Evolutionary conservation across 345 rosid species (phyloP).

Genomic region (Sapria himalayana): DNA sequence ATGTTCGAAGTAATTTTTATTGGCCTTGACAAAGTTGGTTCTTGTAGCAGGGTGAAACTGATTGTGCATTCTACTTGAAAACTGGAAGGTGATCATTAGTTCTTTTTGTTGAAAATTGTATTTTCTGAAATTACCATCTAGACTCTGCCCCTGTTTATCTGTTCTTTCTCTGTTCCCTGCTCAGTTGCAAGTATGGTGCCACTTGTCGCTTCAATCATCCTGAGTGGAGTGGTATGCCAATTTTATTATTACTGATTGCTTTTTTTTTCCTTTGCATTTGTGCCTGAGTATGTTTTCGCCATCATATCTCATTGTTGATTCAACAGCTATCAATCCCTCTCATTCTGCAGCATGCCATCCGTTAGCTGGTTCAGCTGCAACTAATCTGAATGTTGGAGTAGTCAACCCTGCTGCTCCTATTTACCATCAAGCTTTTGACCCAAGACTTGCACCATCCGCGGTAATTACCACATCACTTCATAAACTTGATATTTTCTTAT

Average conservation of each 20-base stretch:
- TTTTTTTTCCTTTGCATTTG: background rate
- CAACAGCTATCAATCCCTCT: slow-evolving; percentile 44
- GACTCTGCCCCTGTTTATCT: too few relatives aligned
- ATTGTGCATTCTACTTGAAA: slow-evolving; percentile 88
- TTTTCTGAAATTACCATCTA: too few relatives aligned
- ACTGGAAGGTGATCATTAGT: slow-evolving; percentile 59
- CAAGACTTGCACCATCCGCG: slow-evolving; percentile 19
- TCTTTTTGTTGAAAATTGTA: background rate
- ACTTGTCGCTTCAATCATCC: slow-evolving; percentile 94
- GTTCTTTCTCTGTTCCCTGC: too few relatives aligned
- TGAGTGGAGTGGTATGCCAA: slow-evolving; percentile 50
- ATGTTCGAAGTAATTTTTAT: too few relatives aligned
- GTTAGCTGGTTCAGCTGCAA: slow-evolving; percentile 21
- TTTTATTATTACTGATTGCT: background rate
- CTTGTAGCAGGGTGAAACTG: slow-evolving; percentile 59
- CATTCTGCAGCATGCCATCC: slow-evolving; percentile 36
- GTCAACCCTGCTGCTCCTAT: slow-evolving; percentile 39
- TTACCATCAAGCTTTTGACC: slow-evolving; percentile 38
- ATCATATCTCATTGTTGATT: slow-evolving; percentile 1
- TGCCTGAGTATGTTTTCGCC: background rate
- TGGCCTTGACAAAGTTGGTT: too few relatives aligned
- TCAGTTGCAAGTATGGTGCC: slow-evolving; percentile 87
- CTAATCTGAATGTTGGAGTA: slow-evolving; percentile 28
- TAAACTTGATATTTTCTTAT: too few relatives aligned
- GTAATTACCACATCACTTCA: slow-evolving; percentile 11